Evolutionary conservation across 805 yeast species (phyloP), one percentile per base, ranked within the genome.

Genomic region (Kodamaea jinghongensis): DNA sequence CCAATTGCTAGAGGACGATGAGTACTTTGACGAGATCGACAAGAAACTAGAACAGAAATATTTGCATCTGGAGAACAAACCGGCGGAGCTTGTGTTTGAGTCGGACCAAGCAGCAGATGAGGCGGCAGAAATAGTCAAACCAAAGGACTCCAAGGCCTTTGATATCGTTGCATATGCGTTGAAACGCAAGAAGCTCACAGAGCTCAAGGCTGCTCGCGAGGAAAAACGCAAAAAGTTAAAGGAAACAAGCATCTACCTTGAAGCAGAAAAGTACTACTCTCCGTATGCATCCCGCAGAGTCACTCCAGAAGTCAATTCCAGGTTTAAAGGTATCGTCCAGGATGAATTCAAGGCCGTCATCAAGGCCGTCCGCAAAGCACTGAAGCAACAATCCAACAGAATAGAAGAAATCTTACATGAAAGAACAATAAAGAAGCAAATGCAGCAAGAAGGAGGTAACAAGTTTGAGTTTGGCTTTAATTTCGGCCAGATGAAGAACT

Each of bases 101-200:
- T 26, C 29, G 13, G 47, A 46, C 4, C 47, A 42, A 26, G 34
- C 38, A 4, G 48, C 43, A 7, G 45, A 42, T 12, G 42, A 41
- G 26, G 51, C 49, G 10, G 43, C 35, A 12, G 50, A 43, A 16
- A 38, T 31, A 15, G 47, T 25, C 9, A 10, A 41, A 38, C 28
- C 30, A 17, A 27, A 20, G 9, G 30, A 32, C 22, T 30, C 32
- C 10, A 53, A 51, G 23, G 16, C 41, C 10, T 76, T 82, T 45
- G 82, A 83, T 58, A 68, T 85, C 28, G 76, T 70, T 10, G 77
- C 64, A 29, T 81, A 79, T 54, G 81, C 87, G 0, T 58, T 65
- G 15, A 70, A 69, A 28, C 63, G 87, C 38, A 46, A 69, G 12
- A 56, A 52, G 6, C 57, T 76, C 3, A 50, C 58, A 45, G 65